A percentile compares a stretch with the other conserved stretches of the same genome.
These are phyloP conservation scores for Termitomyces bulborhizus DNA, from an alignment of 768 basidiomycete species.

Conservation along the genomic window DNA sequence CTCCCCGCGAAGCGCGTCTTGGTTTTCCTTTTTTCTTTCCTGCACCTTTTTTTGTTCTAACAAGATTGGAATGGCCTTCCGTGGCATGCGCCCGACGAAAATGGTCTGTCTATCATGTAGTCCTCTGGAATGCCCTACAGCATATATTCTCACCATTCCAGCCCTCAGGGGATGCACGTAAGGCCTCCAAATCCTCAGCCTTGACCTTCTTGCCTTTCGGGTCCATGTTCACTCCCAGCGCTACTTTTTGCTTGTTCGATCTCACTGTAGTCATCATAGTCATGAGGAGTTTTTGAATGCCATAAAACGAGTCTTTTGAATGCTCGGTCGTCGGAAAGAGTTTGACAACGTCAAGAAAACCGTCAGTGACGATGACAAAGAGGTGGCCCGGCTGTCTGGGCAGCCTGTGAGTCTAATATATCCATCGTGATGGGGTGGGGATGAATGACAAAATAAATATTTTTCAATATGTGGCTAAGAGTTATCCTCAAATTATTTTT, in stretches of 20 bases:
- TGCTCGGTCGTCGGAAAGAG: background rate
- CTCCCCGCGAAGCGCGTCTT: background rate
- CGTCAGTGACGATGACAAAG: background rate
- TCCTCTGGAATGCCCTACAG: background rate
- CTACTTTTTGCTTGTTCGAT: background rate
- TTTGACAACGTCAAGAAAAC: background rate
- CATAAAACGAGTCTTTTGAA: background rate
- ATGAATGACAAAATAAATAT: background rate
- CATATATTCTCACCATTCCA: background rate
- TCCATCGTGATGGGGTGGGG: conserved; percentile 1
- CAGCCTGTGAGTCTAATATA: conserved; percentile 5
- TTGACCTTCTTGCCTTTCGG: background rate
- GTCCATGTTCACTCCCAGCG: background rate
- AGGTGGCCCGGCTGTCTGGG: background rate
- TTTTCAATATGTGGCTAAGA: background rate
- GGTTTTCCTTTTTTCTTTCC: background rate
- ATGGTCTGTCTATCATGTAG: background rate
- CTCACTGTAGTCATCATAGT: background rate
- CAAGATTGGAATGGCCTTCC: background rate
- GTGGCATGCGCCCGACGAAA: background rate
- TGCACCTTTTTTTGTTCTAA: background rate
- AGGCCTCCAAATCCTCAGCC: background rate
- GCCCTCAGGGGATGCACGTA: background rate
- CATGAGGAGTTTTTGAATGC: background rate
- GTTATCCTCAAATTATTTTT: background rate